These are phyloP conservation scores for Sporisorium scitamineum DNA, from an alignment of 1,284 basidiomycete genomes.

Conservation along the genomic window DNA sequence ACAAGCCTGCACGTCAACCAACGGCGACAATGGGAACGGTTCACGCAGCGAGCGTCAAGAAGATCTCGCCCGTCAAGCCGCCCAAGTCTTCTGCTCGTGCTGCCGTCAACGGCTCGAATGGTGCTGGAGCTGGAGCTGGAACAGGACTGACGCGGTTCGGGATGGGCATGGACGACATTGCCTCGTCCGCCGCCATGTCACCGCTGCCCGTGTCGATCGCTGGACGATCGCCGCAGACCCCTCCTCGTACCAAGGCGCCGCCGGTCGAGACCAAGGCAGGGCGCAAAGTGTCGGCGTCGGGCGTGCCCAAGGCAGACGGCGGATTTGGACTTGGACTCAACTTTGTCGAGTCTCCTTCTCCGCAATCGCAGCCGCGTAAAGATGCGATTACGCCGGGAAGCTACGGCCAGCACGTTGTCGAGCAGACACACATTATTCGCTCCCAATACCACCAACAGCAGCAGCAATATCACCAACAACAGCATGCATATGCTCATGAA, in stretches of 20 bases:
- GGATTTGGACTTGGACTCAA: slow-evolving; percentile 50
- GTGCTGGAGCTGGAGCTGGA: slow-evolving; percentile 6
- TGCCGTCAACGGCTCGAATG: background rate
- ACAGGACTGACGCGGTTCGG: slow-evolving; percentile 27
- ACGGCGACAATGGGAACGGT: background rate
- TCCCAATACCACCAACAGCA: slow-evolving; percentile 6
- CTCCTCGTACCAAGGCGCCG: slow-evolving; percentile 25
- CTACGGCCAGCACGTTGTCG: slow-evolving; percentile 26
- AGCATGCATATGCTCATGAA: slow-evolving; percentile 5
- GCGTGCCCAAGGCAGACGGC: slow-evolving; percentile 32
- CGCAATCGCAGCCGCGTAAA: slow-evolving; percentile 27
- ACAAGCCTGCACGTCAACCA: slow-evolving; percentile 14
- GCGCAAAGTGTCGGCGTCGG: slow-evolving; percentile 36
- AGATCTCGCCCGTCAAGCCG: slow-evolving; percentile 40
- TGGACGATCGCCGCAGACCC: slow-evolving; percentile 48
- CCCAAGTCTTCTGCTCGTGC: slow-evolving; percentile 47
- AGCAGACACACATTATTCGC: slow-evolving; percentile 10
- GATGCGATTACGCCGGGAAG: slow-evolving; percentile 25
- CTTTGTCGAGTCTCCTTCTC: slow-evolving; percentile 48
- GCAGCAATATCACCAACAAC: background rate
- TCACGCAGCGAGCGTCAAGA: slow-evolving; percentile 5
- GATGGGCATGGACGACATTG: slow-evolving; percentile 27
- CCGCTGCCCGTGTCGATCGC: slow-evolving; percentile 49
- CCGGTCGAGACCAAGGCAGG: slow-evolving; percentile 15
- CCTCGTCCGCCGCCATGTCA: slow-evolving; percentile 37